Conservation (phyloP, 2,329 filamentous ascomycete species). For the Fusarium sp. region DNA sequence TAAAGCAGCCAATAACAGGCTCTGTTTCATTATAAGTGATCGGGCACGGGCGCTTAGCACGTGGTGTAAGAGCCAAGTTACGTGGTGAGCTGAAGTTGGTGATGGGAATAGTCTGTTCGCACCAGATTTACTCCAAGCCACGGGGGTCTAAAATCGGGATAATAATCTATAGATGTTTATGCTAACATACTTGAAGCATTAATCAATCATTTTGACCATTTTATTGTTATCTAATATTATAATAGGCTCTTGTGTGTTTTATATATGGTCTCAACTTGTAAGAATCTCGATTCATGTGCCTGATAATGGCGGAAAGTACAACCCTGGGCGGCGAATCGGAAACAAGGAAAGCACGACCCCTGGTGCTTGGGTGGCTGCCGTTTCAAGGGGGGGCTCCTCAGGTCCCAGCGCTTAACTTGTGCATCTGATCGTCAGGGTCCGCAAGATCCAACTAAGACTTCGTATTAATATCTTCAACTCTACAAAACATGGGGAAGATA, state of each 20-base stretch:
- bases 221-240: too few species aligned
- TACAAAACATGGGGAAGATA: too few species aligned
- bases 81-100: conserved; percentile 14
- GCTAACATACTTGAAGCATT: too few species aligned
- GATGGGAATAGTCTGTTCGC: conserved; percentile 17
- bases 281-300: conserved; percentile 8
- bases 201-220: too few species aligned
- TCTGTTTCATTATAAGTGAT: neutral
- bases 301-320: conserved; percentile 4
- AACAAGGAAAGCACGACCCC: neutral
- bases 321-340: conserved; percentile 17
- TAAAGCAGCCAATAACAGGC: conserved; percentile 13
- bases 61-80: neutral
- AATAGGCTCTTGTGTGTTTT: neutral
- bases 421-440: neutral
- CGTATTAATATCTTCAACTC: too few species aligned
- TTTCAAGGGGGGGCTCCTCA: conserved; percentile 16
- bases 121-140: neutral
- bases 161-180: too few species aligned
- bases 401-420: conserved; percentile 24
- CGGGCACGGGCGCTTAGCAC: conserved; percentile 33
- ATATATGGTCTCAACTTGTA: too few species aligned
- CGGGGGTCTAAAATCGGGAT: neutral
- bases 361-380: conserved; percentile 11
- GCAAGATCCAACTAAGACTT: too few species aligned